phyloP scores from a whole-genome alignment of 2,329 filamentous ascomycete species.

The Diaporthe amygdali region DNA sequence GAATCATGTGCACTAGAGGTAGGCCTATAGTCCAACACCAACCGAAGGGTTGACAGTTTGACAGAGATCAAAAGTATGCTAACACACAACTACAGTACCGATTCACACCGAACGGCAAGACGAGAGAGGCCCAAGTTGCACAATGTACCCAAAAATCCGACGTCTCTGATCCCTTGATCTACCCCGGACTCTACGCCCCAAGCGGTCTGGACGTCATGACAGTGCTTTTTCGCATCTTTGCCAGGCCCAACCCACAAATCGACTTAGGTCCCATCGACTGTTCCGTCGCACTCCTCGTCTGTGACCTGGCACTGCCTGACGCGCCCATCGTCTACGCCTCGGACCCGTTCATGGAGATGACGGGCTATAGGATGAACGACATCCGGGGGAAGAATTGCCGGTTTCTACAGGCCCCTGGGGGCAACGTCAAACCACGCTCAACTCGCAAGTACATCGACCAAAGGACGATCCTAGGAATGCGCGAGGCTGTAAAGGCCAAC shows the following conservation, averaged over 20 bases:
- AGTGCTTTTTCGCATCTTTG: conserved; percentile 68
- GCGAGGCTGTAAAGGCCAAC: conserved; percentile 48
- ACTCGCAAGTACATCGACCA: conserved; percentile 71
- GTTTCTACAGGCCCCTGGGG: conserved; percentile 80
- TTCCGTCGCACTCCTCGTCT: conserved; percentile 83
- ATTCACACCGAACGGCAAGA: conserved; percentile 19
- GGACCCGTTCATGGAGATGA: conserved; percentile 78
- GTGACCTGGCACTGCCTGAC: conserved; percentile 76
- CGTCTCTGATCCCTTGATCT: conserved; percentile 54
- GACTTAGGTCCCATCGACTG: conserved; percentile 83
- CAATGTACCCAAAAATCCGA: conserved; percentile 19
- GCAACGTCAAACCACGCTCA: conserved; percentile 63
- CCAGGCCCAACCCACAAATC: conserved; percentile 74
- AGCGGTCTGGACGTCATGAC: conserved; percentile 62
- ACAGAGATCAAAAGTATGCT: neutral
- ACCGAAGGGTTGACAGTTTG: too few species aligned
- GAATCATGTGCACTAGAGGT: conserved; percentile 42
- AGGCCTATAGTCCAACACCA: too few species aligned
- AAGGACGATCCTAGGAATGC: conserved; percentile 62
- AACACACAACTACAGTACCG: conserved; percentile 15
- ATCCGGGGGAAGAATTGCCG: conserved; percentile 82
- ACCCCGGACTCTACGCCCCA: conserved; percentile 59
- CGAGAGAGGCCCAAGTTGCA: conserved; percentile 21
- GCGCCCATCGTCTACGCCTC: conserved; percentile 84
- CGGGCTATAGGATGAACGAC: conserved; percentile 77